phyloP scores from a whole-genome alignment of 352 stramenopile species.

The Bremia lactucae region DNA sequence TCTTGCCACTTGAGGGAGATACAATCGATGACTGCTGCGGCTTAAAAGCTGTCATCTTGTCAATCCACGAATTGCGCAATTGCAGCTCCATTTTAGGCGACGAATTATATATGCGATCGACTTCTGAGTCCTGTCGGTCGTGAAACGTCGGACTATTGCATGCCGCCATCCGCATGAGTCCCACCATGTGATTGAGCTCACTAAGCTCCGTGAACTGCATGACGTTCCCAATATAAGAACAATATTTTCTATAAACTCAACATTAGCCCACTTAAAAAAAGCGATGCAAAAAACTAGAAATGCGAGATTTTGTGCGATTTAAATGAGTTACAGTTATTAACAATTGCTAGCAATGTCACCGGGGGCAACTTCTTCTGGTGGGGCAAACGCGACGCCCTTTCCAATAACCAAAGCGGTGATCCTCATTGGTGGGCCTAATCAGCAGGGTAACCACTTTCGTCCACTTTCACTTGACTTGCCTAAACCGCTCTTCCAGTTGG shows the following conservation, averaged over 20 bases:
- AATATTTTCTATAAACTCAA: too few species aligned
- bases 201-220: slow-evolving; percentile 88
- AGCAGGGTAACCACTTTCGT: slow-evolving; percentile 82
- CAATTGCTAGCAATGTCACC: slow-evolving; percentile 1
- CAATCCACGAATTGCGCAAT: slow-evolving; percentile 82
- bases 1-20: slow-evolving; percentile 24
- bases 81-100: slow-evolving; percentile 84
- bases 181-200: slow-evolving; percentile 76
- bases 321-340: slow-evolving; percentile 2
- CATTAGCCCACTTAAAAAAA: too few species aligned
- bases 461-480: slow-evolving; percentile 78
- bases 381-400: slow-evolving; percentile 40
- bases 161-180: slow-evolving; percentile 64
- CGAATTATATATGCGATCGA: slow-evolving; percentile 85
- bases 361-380: slow-evolving; percentile 10
- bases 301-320: slow-evolving; percentile 2
- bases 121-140: slow-evolving; percentile 83
- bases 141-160: slow-evolving; percentile 85
- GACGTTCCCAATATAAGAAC: background rate
- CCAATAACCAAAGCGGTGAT: slow-evolving; percentile 79
- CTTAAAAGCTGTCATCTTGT: slow-evolving; percentile 79
- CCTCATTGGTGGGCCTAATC: slow-evolving; percentile 77
- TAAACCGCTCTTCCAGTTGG: slow-evolving; percentile 82
- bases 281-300: too few species aligned
- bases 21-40: slow-evolving; percentile 15